Percentiles rank a stretch among this genome's conserved stretches.
These are phyloP conservation scores for Ophiorrhiza pumila DNA, from an alignment of 257 asterid species.

Conservation along the genomic window DNA sequence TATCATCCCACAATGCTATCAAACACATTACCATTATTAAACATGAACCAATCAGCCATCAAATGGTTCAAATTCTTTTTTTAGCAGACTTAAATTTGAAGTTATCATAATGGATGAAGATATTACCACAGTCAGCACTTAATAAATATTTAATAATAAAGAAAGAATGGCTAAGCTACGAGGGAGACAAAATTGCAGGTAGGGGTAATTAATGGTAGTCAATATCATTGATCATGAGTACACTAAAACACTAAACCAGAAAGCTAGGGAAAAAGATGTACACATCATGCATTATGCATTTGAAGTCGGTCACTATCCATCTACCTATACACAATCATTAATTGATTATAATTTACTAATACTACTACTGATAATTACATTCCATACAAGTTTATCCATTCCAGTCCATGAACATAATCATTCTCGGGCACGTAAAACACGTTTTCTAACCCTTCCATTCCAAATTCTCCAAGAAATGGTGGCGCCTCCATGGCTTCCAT, in stretches of 20 bases:
- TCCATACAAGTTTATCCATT: conserved; percentile 27
- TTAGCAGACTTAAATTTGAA: not conserved
- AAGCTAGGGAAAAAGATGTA: conserved; percentile 25
- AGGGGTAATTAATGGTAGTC: conserved; percentile 5
- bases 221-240: conserved; percentile 8
- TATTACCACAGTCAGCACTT: no score
- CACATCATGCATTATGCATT: no score
- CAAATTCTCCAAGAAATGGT: conserved; percentile 46
- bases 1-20: no score
- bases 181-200: not conserved
- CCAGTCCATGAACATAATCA: conserved; percentile 26
- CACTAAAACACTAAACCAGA: conserved; percentile 20
- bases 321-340: conserved; percentile 17
- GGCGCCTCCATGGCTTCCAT: conserved; percentile 36
- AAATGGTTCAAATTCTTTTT: no score
- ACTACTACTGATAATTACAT: conserved; percentile 12
- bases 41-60: no score
- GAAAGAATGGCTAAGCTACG: no score
- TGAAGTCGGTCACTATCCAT: no score
- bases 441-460: conserved; percentile 41
- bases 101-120: not conserved
- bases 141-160: no score
- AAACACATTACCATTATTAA: no score
- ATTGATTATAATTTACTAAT: not conserved
- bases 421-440: conserved; percentile 35